Base-by-base conservation (phyloP, 306 rosid species). In the Lagenaria siceraria region DNA sequence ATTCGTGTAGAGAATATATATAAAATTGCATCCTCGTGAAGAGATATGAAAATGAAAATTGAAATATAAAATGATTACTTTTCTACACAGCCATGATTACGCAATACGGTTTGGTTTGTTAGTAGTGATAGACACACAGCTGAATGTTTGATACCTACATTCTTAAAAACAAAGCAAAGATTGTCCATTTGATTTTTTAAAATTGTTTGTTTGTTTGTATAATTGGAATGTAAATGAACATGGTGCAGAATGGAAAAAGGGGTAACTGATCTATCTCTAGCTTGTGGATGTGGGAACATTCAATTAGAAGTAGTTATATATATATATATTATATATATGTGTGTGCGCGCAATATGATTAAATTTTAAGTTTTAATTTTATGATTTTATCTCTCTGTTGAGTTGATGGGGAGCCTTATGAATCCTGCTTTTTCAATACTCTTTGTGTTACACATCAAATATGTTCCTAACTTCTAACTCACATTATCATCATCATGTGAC, bases 241-340 rank as follows among this genome's bases (percentile, higher is more conserved):
- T 7, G 17, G 38, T 22, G 18, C 5, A 62, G 10, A 60, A 35
- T 61, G 21, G 42, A n/a, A 43, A 4, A 60, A 29, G 14, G 24
- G 19, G 19, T 29, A 58, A 18, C 25, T 53, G 10, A 53, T 53
- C 4, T 53, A 14, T 7, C 36, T 60, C n/a, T 64, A 65, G 29
- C 75, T 69, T 69, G 35, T 24, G 9, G 75, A 69, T 69, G 75
- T 69, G 75, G 75, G 10, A 69, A 69, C 75, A 69, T 69, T 19
- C 75, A 68, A 22, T 42, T 69, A 21, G 21, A 22, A 66, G 49
- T 46, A 29, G 33, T 29, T 29, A 29, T 29, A 7, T 66, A 10
- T 27, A 36, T 65, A 19, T 65, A 18, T 35, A 35, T 65, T 29
- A 36, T 36, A 36, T 36, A 7, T 36, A 7, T 36, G 42, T 36